phyloP scores from a whole-genome alignment of 148 eudicot species.

The Nepenthes gracilis region DNA sequence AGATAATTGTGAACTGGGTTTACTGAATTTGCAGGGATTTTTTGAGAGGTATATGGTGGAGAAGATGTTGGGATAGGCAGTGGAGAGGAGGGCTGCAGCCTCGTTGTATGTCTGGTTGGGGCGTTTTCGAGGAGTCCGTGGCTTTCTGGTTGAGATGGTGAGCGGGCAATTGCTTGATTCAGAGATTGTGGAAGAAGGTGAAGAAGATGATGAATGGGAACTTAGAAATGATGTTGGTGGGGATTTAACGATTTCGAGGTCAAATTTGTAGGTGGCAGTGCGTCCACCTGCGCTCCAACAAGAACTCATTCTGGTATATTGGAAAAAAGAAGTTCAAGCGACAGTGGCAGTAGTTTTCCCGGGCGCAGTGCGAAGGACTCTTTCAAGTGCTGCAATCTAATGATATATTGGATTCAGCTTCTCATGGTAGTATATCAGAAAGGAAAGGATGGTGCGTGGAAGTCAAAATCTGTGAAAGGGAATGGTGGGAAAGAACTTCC shows the following conservation, averaged over 20 bases:
- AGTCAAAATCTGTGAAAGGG: no score
- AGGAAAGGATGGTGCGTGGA: no score
- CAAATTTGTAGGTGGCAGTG: constrained; percentile 37
- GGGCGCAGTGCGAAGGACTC: no score
- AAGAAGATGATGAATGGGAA: constrained; percentile 17
- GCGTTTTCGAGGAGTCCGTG: background rate
- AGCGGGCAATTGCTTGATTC: background rate
- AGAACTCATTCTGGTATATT: constrained; percentile 36
- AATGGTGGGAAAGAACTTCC: no score
- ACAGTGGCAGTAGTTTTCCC: no score
- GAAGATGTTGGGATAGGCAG: background rate
- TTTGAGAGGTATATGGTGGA: background rate
- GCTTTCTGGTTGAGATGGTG: background rate
- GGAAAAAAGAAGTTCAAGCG: no score
- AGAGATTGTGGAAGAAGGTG: constrained; percentile 1
- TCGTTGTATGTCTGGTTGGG: background rate
- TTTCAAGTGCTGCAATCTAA: no score
- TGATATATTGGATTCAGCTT: no score
- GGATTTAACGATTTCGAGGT: constrained; percentile 63
- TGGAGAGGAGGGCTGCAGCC: background rate
- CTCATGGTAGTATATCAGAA: no score
- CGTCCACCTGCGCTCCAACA: constrained; percentile 69
- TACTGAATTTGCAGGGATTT: background rate
- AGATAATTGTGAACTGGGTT: background rate
- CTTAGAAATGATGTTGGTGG: constrained; percentile 43